Evolutionary conservation across 495 filamentous ascomycete species (phyloP), one percentile per base, ranked within the genome.

Genomic region (Geopyxis carbonaria): DNA sequence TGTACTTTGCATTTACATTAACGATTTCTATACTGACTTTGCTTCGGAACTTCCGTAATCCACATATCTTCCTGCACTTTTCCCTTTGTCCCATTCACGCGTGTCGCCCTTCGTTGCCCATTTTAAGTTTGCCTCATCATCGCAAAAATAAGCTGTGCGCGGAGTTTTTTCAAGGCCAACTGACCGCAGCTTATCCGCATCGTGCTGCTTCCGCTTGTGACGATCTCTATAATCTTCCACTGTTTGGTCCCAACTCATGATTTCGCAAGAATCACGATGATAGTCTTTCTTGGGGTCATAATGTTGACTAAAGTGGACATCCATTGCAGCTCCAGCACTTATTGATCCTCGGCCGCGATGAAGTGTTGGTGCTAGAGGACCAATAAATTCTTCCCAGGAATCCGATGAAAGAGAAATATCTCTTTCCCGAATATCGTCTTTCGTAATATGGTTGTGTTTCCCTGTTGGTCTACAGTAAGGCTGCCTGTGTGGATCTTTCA

Each of bases 11-110:
- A n/a, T n/a, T n/a, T n/a, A n/a, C n/a, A n/a, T n/a, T n/a, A n/a
- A n/a, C n/a, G n/a, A n/a, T n/a, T n/a, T n/a, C n/a, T n/a, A n/a
- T n/a, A n/a, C n/a, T n/a, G n/a, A n/a, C n/a, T n/a, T n/a, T n/a
- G n/a, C n/a, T n/a, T n/a, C n/a, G n/a, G n/a, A n/a, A n/a, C n/a
- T n/a, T n/a, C n/a, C n/a, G n/a, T n/a, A n/a, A n/a, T n/a, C n/a
- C n/a, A n/a, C n/a, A n/a, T n/a, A n/a, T n/a, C n/a, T n/a, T n/a
- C n/a, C 69, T 24, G 83, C 59, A 22, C 81, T 71, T 53, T 93
- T 93, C 2, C 80, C 80, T 5, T 75, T 65, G 66, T 95, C 86
- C 86, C 86, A 94, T 53, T 92, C 87, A 24, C 83, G 69, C n/a
- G 70, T 65, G 44, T 83, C 78, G 0, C 83, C 86, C 31, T 68